Conservation (phyloP, 2,329 filamentous ascomycete species). For the Paecilomyces sp. region DNA sequence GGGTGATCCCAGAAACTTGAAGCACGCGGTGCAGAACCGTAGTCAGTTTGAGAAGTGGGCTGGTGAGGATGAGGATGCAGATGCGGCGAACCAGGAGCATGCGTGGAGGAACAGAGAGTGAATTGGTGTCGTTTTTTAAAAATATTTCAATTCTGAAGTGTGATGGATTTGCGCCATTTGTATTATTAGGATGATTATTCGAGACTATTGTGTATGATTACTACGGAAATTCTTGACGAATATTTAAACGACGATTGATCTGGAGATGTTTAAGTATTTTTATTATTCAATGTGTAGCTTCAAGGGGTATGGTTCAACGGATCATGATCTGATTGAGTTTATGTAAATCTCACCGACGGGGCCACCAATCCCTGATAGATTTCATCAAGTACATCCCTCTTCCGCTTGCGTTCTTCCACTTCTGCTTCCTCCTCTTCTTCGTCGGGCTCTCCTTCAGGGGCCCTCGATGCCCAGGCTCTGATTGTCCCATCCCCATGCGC, state of each 20-base stretch:
- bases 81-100: slow-evolving; percentile 22
- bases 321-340: background rate
- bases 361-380: slow-evolving; percentile 72
- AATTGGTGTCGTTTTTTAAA: background rate
- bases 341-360: slow-evolving; percentile 59
- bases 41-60: slow-evolving; percentile 31
- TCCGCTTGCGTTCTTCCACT: slow-evolving; percentile 51
- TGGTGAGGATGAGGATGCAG: slow-evolving; percentile 25
- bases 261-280: too few species aligned
- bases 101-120: slow-evolving; percentile 14
- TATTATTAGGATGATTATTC: background rate
- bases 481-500: slow-evolving; percentile 81
- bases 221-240: background rate
- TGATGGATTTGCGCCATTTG: background rate
- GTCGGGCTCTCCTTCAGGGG: slow-evolving; percentile 40
- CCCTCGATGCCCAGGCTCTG: slow-evolving; percentile 63
- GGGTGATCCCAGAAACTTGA: slow-evolving; percentile 29
- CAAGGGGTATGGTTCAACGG: background rate
- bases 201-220: too few species aligned
- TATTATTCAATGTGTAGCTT: too few species aligned
- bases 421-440: slow-evolving; percentile 43
- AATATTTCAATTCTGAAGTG: background rate
- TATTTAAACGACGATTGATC: background rate
- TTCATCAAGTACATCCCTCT: slow-evolving; percentile 71
- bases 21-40: slow-evolving; percentile 31